Evolutionary conservation across 805 yeast genomes (phyloP).

Genomic region (Ascoidea tarda): DNA sequence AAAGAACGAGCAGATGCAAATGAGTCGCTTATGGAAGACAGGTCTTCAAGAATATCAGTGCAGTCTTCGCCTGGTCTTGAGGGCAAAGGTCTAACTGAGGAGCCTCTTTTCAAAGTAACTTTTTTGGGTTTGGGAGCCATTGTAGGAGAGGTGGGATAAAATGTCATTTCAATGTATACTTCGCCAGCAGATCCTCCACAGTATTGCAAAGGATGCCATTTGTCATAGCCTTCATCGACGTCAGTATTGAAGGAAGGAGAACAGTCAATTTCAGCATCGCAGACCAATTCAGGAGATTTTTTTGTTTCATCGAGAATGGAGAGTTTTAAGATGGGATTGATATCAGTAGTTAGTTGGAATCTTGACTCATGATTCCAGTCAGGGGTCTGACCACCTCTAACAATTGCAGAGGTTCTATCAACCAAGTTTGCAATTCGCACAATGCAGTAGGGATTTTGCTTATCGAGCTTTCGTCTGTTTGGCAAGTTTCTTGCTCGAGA

Average conservation of each 20-base stretch:
- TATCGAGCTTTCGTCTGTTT: constrained; percentile 74
- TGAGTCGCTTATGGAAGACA: background rate
- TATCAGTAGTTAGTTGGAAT: constrained; percentile 49
- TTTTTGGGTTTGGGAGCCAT: constrained; percentile 4
- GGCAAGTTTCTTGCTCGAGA: constrained; percentile 77
- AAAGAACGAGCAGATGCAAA: background rate
- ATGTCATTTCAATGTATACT: constrained; percentile 83
- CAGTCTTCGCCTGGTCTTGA: constrained; percentile 6
- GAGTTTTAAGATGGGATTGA: constrained; percentile 48
- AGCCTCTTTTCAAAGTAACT: constrained; percentile 6
- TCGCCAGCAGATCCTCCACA: constrained; percentile 75
- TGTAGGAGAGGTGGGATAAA: constrained; percentile 41
- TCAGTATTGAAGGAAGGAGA: constrained; percentile 54
- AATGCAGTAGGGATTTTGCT: constrained; percentile 86
- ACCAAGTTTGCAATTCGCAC: constrained; percentile 72
- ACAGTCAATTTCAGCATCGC: constrained; percentile 69
- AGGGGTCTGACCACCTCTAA: constrained; percentile 92
- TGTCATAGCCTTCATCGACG: constrained; percentile 65
- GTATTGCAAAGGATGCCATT: constrained; percentile 64
- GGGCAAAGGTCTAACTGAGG: constrained; percentile 9
- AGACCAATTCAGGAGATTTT: constrained; percentile 75
- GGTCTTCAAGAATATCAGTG: background rate
- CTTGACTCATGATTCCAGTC: constrained; percentile 69
- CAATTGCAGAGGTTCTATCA: constrained; percentile 60
- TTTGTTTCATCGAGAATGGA: constrained; percentile 78